phyloP scores from a whole-genome alignment of 305 asterid genomes.

The Coffea humblotiana region DNA sequence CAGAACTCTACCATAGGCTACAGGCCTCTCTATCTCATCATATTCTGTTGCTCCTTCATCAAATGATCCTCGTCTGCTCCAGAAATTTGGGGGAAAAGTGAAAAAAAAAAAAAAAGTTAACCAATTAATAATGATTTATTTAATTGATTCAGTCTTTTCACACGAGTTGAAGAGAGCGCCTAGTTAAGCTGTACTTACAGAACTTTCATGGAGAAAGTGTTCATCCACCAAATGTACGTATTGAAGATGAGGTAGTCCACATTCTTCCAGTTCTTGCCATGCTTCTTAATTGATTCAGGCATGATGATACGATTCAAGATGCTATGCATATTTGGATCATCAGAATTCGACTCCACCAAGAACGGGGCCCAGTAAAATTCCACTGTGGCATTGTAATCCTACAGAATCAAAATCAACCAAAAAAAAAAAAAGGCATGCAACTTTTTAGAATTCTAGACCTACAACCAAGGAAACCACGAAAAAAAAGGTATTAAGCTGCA shows the following conservation, averaged over 20 bases:
- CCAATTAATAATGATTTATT: not conserved
- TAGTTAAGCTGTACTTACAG: slow-evolving; percentile 47
- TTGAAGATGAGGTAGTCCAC: slow-evolving; percentile 86
- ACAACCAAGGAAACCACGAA: no score
- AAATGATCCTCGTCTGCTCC: slow-evolving; percentile 76
- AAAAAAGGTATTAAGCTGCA: not conserved
- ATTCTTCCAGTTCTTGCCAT: slow-evolving; percentile 82
- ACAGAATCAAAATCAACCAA: slow-evolving; percentile 10
- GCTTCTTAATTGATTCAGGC: slow-evolving; percentile 84
- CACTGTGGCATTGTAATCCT: slow-evolving; percentile 90
- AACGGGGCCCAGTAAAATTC: slow-evolving; percentile 96
- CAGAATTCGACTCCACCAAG: slow-evolving; percentile 89
- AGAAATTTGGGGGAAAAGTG: no score
- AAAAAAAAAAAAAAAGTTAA: not conserved
- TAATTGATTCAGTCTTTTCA: no score
- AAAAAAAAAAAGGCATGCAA: not conserved
- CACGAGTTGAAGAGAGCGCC: not conserved
- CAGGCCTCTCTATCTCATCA: slow-evolving; percentile 73
- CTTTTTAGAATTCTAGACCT: not conserved
- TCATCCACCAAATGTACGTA: slow-evolving; percentile 99
- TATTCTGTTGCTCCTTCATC: slow-evolving; percentile 69
- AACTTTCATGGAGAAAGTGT: slow-evolving; percentile 82
- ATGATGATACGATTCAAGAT: slow-evolving; percentile 75
- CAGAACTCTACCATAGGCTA: slow-evolving; percentile 72
- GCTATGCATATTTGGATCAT: slow-evolving; percentile 90